Evolutionary conservation across 2,329 filamentous ascomycete genomes (phyloP), one percentile per base, ranked within the genome.

Genomic region (Trichoderma asperellum): DNA sequence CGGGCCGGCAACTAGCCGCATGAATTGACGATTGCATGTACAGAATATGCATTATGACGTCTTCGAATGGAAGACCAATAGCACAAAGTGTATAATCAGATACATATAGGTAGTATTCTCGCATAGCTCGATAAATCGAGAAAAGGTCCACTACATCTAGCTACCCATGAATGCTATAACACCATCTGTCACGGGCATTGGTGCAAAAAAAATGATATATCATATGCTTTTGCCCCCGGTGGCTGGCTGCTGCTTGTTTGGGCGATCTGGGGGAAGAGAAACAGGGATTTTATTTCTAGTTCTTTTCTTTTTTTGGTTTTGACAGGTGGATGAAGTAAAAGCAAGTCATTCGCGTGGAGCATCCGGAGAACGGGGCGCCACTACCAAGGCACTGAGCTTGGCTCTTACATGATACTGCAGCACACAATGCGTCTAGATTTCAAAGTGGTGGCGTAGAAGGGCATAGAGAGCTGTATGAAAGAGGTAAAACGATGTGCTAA

Each of bases 11-110:
- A 59, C 68, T 66, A 21, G 55, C 52, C 57, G 49, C 68, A 71
- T 70, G 62, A 66, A 34, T 70, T 70, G 37, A 58, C 37, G 55
- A 58, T 37, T 67, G 21, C 40, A 67, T 59, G 63, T 67, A 67
- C 27, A 47, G 55, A 65, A 43, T 56, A 61, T 70, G 68, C 32
- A 52, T 47, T 58, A 59, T 34, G 37, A 49, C 24, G 53, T 59
- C 11, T 37, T 37, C 2, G 16, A 16, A 18, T 27, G 52, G 62
- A 43, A 24, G 29, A 24, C 12, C 18, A 35, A 32, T 55, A 21
- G 32, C n/a, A 65, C 32, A 24, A 53, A 29, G 53, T 65, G 32
- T 21, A 56, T 56, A 34, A 34, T 18, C 55, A 58, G 40, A 8
- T 43, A n/a, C 40, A n/a, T n/a, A 40, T 40, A 40, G 5, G 21